Evolutionary conservation across 2,329 filamentous ascomycete species (phyloP).

Genomic region (Aureobasidium namibiae): DNA sequence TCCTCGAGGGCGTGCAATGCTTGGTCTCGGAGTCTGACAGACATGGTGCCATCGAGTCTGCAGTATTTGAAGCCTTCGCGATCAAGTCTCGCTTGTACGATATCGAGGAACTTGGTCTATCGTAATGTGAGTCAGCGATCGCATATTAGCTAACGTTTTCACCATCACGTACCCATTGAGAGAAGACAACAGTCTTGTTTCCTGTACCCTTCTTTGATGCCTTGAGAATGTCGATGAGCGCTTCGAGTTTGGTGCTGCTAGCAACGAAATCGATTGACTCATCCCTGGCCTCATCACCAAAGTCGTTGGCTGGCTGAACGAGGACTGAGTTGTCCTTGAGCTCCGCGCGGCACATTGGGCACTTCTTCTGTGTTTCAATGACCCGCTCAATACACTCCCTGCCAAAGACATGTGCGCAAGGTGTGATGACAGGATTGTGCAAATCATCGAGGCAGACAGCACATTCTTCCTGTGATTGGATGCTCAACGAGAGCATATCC

Average conservation of each 20-base stretch:
- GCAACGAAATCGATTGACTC: constrained; percentile 46
- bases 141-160: neutral
- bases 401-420: constrained; percentile 77
- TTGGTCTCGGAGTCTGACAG: constrained; percentile 58
- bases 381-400: constrained; percentile 63
- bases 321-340: constrained; percentile 53
- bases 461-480: constrained; percentile 77
- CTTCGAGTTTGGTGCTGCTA: constrained; percentile 75
- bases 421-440: constrained; percentile 68
- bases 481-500: constrained; percentile 64
- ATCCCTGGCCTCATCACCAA: constrained; percentile 40
- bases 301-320: constrained; percentile 53
- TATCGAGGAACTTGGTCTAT: constrained; percentile 52
- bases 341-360: constrained; percentile 71
- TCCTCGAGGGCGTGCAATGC: constrained; percentile 60
- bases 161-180: constrained; percentile 56
- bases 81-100: constrained; percentile 61
- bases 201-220: constrained; percentile 58
- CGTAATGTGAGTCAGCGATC: neutral
- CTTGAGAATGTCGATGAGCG: constrained; percentile 64
- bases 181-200: constrained; percentile 67
- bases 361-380: constrained; percentile 67
- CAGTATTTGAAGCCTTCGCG: constrained; percentile 54
- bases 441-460: constrained; percentile 70
- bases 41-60: constrained; percentile 77